phyloP scores from a whole-genome alignment of 2,329 filamentous ascomycete genomes.

The Rhytidhysteron rufulum region DNA sequence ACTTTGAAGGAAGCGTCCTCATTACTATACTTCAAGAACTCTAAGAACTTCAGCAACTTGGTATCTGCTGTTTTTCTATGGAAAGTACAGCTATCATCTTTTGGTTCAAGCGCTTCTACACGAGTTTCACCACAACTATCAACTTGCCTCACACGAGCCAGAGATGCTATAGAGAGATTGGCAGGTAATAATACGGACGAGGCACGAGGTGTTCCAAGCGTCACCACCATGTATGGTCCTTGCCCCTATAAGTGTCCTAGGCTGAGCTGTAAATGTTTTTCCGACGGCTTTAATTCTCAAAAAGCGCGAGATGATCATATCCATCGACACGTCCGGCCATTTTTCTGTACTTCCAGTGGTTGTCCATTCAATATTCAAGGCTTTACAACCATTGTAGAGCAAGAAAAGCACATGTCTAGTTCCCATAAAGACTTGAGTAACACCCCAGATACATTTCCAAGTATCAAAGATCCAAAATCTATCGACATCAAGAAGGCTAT shows the following conservation, averaged over 20 bases:
- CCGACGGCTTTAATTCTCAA: too few species aligned
- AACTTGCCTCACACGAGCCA: not conserved
- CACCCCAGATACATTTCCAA: too few species aligned
- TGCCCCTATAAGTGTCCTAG: too few species aligned
- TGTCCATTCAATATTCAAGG: not conserved
- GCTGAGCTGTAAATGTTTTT: too few species aligned
- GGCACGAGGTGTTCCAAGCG: too few species aligned
- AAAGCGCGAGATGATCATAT: too few species aligned
- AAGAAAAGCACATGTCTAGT: not conserved
- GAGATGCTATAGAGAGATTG: too few species aligned
- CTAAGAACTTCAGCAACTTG: not conserved
- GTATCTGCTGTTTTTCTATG: not conserved
- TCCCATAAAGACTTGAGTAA: too few species aligned
- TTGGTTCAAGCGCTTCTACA: not conserved
- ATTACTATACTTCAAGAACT: not conserved
- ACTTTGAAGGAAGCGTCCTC: too few species aligned
- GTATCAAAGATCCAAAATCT: not conserved
- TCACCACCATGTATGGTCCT: too few species aligned
- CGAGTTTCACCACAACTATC: not conserved
- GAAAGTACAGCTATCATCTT: not conserved
- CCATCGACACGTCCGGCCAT: not conserved
- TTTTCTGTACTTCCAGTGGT: not conserved
- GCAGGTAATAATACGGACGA: too few species aligned
- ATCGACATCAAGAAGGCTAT: not conserved
- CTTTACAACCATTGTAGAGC: not conserved